Evolutionary conservation across 192 early-diverging fungal species (phyloP), one percentile per base, ranked within the genome.

Genomic region (Coemansia sp.): DNA sequence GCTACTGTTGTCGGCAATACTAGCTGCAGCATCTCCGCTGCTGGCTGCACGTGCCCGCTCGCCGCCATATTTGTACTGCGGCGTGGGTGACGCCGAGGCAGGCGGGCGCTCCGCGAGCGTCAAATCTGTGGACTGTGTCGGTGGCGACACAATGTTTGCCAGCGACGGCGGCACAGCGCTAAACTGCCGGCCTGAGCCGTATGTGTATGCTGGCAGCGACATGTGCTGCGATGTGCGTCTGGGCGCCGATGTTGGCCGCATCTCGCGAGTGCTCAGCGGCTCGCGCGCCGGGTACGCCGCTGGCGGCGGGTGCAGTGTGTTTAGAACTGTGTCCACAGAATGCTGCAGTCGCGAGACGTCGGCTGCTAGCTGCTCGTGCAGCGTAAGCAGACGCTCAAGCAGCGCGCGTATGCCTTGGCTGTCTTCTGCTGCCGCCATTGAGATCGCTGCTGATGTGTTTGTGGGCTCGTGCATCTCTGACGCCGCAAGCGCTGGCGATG

Each of bases 291-390:
- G 58, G 29, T 48, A 31, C 6, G 21, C 38, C 38, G 50, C 56
- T 33, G 45, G 28, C 42, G 63, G 10, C 32, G 50, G 51, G 18
- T 55, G 69, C 50, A 79, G 42, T 5, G 59, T 53, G 14, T 53
- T 21, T 38, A 79, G 52, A 18, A 73, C 60, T 4, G 31, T 35
- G 7, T 72, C 62, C 14, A 79, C 52, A 3, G 76, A 65, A 31
- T 60, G 31, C 44, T 65, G 76, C 40, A 79, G 62, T 46, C 53
- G 76, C 22, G 56, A 50, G 25, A 79, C 67, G 43, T 79, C 76
- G 19, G 65, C 50, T 16, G 60, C 46, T 14, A 79, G 70, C 22
- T 63, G 70, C 43, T 72, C 66, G 46, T 79, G 76, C n/a, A 63
- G 59, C 7, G 53, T 51, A 31, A 79, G 40, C 53, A 79, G 43